phyloP scores from a whole-genome alignment of 495 filamentous ascomycete genomes.

The Lepidopterella palustris region DNA sequence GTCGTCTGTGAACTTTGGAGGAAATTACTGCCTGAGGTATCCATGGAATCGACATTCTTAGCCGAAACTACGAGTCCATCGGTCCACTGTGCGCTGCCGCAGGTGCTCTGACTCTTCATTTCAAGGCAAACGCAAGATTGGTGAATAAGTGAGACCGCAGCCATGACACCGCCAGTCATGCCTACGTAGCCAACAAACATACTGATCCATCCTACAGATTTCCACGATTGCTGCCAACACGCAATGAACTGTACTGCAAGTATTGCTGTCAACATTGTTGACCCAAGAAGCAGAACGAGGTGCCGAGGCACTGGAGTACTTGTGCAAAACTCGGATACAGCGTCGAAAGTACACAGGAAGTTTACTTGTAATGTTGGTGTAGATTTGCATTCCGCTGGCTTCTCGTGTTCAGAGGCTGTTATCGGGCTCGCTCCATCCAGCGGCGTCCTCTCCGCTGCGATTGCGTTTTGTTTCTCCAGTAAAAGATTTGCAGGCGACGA shows the following conservation, averaged over 20 bases:
- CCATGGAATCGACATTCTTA: slow-evolving; percentile 9
- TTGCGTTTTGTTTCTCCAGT: too few species aligned
- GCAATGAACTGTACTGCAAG: background rate
- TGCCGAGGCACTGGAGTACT: background rate
- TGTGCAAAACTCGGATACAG: background rate
- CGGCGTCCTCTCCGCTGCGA: too few species aligned
- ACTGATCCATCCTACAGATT: background rate
- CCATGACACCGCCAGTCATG: background rate
- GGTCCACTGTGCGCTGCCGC: background rate
- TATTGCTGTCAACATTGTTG: background rate
- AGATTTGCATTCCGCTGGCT: too few species aligned
- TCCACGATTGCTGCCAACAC: slow-evolving; percentile 2
- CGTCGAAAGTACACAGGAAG: slow-evolving; percentile 2
- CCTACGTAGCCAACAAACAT: slow-evolving; percentile 3
- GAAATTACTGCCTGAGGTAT: slow-evolving; percentile 1
- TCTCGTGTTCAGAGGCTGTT: too few species aligned
- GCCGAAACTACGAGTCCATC: slow-evolving; percentile 2
- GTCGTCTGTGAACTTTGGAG: background rate
- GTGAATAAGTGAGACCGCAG: background rate
- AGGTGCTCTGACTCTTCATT: background rate
- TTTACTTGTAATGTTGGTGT: background rate
- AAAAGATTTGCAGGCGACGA: too few species aligned
- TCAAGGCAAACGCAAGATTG: background rate
- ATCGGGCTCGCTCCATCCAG: too few species aligned
- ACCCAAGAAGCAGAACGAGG: background rate